Percentiles rank a stretch among this genome's conserved stretches.
These are phyloP conservation scores for Cryptosporidium ubiquitum DNA, from an alignment of 169 alveolate species.

Conservation along the genomic window DNA sequence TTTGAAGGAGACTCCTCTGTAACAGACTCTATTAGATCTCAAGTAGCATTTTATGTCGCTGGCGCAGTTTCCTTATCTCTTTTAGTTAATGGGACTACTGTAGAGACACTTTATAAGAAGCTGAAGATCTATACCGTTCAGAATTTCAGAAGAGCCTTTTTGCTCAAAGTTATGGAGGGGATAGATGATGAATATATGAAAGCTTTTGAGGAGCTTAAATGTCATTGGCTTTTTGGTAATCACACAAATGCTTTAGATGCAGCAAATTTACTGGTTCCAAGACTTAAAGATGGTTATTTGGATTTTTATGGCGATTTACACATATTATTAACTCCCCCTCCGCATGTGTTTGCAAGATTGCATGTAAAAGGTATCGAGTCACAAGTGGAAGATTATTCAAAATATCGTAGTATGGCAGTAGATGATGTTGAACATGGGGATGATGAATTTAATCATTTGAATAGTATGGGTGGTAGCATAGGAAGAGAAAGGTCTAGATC, in stretches of 20 bases:
- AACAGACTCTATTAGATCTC: conserved; percentile 81
- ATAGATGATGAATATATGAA: conserved; percentile 72
- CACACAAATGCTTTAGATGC: conserved; percentile 71
- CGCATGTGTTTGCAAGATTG: conserved; percentile 73
- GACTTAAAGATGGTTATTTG: conserved; percentile 55
- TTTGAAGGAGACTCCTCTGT: conserved; percentile 87
- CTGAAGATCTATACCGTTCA: conserved; percentile 89
- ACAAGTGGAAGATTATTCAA: conserved; percentile 16
- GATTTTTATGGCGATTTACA: conserved; percentile 70
- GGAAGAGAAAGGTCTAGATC: conserved; percentile 74
- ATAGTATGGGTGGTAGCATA: conserved; percentile 42
- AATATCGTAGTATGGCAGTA: conserved; percentile 1
- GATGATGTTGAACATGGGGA: conserved; percentile 58
- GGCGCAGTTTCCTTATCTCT: conserved; percentile 91
- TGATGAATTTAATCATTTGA: conserved; percentile 35
- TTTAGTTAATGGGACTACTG: conserved; percentile 90
- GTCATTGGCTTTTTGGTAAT: conserved; percentile 69
- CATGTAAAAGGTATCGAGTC: conserved; percentile 70
- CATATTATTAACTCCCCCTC: conserved; percentile 66
- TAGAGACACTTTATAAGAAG: conserved; percentile 83
- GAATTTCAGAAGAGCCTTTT: conserved; percentile 86
- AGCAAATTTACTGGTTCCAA: conserved; percentile 57
- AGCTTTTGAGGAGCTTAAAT: conserved; percentile 71
- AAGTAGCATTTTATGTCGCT: conserved; percentile 88
- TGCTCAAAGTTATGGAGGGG: conserved; percentile 86